phyloP scores from a whole-genome alignment of 495 filamentous ascomycete species.

The Parmelia sp. region DNA sequence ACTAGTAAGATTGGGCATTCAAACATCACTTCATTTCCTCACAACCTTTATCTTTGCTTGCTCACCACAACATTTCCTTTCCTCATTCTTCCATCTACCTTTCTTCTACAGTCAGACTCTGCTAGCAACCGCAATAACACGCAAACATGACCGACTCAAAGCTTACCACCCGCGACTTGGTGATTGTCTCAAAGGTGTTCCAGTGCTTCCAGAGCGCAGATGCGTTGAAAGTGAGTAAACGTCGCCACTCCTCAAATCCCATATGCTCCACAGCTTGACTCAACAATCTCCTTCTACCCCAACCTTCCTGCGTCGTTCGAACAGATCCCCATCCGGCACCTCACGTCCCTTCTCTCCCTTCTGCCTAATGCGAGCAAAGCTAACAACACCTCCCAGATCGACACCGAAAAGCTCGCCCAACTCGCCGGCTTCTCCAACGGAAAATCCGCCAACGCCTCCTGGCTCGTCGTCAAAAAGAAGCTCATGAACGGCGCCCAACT shows the following conservation, averaged over 20 bases:
- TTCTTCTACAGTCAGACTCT: background rate
- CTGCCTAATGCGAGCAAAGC: background rate
- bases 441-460: conserved; percentile 32
- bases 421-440: conserved; percentile 34
- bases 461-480: conserved; percentile 29
- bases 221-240: conserved; percentile 17
- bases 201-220: conserved; percentile 16
- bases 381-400: conserved; percentile 28
- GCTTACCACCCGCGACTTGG: conserved; percentile 18
- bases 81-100: too few species aligned
- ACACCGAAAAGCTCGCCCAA: conserved; percentile 35
- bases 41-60: background rate
- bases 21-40: background rate
- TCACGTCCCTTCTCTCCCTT: background rate
- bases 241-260: background rate
- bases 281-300: too few species aligned
- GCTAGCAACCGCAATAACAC: background rate
- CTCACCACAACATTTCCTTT: background rate
- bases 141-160: conserved; percentile 3
- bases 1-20: background rate
- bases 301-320: too few species aligned
- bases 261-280: too few species aligned
- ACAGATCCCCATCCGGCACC: background rate
- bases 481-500: conserved; percentile 18
- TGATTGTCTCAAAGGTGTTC: conserved; percentile 16